Percentiles rank a stretch among this genome's conserved stretches.
phyloP scores from a whole-genome alignment of 495 filamentous ascomycete species.

The Astrocystis sublimbata region DNA sequence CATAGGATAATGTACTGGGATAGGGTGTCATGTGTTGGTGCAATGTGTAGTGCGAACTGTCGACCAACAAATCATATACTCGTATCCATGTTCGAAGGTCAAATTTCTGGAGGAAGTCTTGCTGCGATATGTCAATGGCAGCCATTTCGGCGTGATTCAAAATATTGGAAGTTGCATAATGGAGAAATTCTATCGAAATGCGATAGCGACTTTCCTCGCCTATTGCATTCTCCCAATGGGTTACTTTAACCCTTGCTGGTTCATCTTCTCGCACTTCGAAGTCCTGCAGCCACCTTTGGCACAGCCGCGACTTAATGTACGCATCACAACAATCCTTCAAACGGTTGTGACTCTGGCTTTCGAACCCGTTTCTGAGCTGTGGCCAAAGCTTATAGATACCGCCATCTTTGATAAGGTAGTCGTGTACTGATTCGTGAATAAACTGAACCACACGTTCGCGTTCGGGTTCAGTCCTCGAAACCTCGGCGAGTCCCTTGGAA shows the following conservation, averaged over 20 bases:
- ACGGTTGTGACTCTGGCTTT: conserved; percentile 35
- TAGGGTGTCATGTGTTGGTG: neutral
- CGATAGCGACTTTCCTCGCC: too few relatives aligned
- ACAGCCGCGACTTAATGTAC: conserved; percentile 15
- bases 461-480: conserved; percentile 24
- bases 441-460: conserved; percentile 45
- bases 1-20: neutral
- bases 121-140: neutral
- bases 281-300: conserved; percentile 7
- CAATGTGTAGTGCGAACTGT: neutral
- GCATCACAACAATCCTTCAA: conserved; percentile 39
- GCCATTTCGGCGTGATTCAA: conserved; percentile 25
- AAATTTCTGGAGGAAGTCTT: neutral
- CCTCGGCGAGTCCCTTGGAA: conserved; percentile 49
- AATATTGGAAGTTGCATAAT: conserved; percentile 23
- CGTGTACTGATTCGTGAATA: conserved; percentile 52
- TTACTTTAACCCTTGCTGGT: neutral
- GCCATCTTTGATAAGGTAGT: conserved; percentile 44
- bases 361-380: conserved; percentile 26
- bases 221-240: too few relatives aligned
- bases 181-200: conserved; percentile 15
- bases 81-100: neutral
- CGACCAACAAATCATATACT: neutral
- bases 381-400: conserved; percentile 42
- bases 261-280: neutral